These are phyloP conservation scores for Chlamydomonas schloesseri DNA, from an alignment of 139 green algal genomes.

Conservation along the genomic window DNA sequence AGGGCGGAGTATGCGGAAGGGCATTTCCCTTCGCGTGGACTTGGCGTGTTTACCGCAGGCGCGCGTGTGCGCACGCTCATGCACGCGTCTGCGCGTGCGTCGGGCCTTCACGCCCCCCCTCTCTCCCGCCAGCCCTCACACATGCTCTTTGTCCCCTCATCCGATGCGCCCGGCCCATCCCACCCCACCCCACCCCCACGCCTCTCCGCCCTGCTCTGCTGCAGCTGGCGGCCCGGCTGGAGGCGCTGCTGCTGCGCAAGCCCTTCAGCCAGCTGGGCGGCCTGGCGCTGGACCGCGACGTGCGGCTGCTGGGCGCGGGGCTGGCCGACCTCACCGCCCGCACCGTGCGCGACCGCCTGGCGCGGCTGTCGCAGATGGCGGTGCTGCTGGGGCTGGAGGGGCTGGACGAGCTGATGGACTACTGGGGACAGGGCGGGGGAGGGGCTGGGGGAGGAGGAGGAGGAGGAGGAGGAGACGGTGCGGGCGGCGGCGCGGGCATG, in stretches of 20 bases:
- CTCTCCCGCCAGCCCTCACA: too few species aligned
- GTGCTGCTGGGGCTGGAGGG: constrained; percentile 90
- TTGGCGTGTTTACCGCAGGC: too few species aligned
- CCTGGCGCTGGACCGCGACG: constrained; percentile 85
- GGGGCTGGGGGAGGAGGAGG: constrained; percentile 1
- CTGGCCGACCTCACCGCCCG: constrained; percentile 81
- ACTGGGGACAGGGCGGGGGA: neutral
- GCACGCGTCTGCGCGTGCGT: too few species aligned
- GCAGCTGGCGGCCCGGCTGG: constrained; percentile 76
- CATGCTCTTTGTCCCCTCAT: too few species aligned
- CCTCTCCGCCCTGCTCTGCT: neutral
- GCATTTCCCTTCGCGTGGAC: too few species aligned
- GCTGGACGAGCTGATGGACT: constrained; percentile 73
- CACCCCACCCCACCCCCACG: neutral
- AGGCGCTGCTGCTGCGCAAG: constrained; percentile 87
- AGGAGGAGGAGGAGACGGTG: constrained; percentile 52
- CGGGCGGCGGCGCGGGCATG: constrained; percentile 64
- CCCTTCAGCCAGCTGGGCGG: constrained; percentile 96
- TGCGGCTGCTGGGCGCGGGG: constrained; percentile 28
- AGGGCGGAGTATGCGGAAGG: too few species aligned
- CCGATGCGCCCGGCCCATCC: too few species aligned
- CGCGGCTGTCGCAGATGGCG: constrained; percentile 87
- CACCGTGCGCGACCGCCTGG: constrained; percentile 94
- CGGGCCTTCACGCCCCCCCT: too few species aligned
- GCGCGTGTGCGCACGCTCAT: too few species aligned